phyloP scores from a whole-genome alignment of 176 grass and related monocot genomes.

The Chrysopogon serrulatus region DNA sequence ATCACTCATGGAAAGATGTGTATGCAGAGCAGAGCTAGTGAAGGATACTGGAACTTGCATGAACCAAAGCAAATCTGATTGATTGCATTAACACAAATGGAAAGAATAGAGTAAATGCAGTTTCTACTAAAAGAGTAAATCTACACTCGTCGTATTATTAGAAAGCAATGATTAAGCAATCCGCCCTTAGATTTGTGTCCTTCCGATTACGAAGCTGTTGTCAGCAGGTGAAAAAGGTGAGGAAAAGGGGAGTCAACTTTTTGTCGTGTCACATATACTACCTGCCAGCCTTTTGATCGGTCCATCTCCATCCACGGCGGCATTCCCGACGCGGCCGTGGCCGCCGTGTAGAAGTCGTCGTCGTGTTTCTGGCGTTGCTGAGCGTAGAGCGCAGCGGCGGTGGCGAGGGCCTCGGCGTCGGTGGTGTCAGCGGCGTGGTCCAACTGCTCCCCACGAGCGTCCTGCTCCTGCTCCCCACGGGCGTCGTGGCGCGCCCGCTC shows the following conservation, averaged over 20 bases:
- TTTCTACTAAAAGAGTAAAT: neutral
- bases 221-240: neutral
- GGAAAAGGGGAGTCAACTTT: neutral
- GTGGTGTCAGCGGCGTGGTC: conserved; percentile 33
- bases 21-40: neutral
- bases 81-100: neutral
- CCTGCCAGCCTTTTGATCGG: conserved; percentile 60
- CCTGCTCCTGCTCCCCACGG: neutral
- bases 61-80: neutral
- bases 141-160: neutral
- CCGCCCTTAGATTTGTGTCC: neutral
- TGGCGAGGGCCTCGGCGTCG: conserved; percentile 32
- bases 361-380: conserved; percentile 46
- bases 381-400: conserved; percentile 42
- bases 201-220: neutral
- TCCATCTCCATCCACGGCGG: conserved; percentile 56
- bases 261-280: conserved; percentile 7
- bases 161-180: neutral
- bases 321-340: conserved; percentile 37
- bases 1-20: conserved; percentile 12
- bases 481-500: neutral
- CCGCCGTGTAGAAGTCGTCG: conserved; percentile 43
- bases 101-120: neutral
- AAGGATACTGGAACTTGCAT: neutral
- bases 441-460: neutral